A percentile compares a stretch with the other conserved stretches of the same genome.
Conservation (phyloP, 768 basidiomycete genomes). For the Tulasnella sp. region DNA sequence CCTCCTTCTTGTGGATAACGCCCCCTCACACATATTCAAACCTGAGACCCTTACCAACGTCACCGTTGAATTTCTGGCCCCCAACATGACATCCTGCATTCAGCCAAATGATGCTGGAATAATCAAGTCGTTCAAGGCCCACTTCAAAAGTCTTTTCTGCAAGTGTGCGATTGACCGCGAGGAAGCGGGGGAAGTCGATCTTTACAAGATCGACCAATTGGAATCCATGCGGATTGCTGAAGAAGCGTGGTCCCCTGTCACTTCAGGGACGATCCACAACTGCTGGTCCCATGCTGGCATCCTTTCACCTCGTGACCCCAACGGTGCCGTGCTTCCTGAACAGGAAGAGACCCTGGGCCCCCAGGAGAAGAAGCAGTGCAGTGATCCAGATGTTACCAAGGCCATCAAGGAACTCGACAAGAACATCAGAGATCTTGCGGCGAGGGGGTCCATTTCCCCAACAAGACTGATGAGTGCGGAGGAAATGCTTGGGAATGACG, state of each 20-base stretch:
- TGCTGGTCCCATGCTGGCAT: constrained; percentile 38
- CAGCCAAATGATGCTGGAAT: too few relatives aligned
- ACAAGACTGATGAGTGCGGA: not conserved
- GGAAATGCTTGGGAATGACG: not conserved
- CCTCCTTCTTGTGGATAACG: too few relatives aligned
- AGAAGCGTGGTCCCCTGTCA: constrained; percentile 38
- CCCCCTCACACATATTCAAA: too few relatives aligned
- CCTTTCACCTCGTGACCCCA: not conserved
- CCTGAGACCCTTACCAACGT: too few relatives aligned
- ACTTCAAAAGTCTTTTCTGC: constrained; percentile 37
- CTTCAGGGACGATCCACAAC: constrained; percentile 38
- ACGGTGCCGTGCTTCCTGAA: not conserved
- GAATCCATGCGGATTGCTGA: constrained; percentile 40
- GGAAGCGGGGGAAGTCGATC: constrained; percentile 27
- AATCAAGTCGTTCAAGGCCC: constrained; percentile 31
- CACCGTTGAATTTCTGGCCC: too few relatives aligned
- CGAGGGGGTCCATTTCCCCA: not conserved
- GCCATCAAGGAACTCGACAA: not conserved
- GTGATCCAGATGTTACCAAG: not conserved
- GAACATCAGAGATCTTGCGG: not conserved
- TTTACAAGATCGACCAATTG: constrained; percentile 43
- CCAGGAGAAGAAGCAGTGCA: too few relatives aligned
- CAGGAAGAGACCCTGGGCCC: not conserved
- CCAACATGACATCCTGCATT: too few relatives aligned
- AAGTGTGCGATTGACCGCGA: constrained; percentile 35